phyloP scores from a whole-genome alignment of 116 monocot genomes.

The Zostera marina region DNA sequence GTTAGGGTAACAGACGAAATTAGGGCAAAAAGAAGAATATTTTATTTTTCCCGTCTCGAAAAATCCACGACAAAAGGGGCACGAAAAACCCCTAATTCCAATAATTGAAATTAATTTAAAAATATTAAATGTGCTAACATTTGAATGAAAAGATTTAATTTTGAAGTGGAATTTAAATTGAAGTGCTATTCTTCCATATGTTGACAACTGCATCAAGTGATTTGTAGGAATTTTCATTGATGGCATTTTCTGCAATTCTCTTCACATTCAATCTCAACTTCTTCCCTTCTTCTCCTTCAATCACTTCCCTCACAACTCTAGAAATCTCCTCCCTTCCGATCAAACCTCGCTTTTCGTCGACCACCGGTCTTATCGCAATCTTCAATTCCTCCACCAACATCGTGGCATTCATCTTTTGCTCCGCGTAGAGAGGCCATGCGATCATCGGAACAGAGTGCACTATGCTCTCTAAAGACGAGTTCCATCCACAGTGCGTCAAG shows the following conservation, averaged over 20 bases:
- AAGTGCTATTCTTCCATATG: not conserved
- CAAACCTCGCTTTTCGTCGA: not conserved
- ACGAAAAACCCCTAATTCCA: no score
- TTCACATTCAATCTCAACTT: not conserved
- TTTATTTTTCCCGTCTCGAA: no score
- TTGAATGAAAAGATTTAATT: no score
- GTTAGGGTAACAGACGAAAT: no score
- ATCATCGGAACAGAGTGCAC: conserved; percentile 18
- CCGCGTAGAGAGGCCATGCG: conserved; percentile 16
- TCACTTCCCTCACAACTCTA: conserved; percentile 4
- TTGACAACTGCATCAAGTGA: not conserved
- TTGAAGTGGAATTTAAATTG: no score
- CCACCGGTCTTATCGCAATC: not conserved
- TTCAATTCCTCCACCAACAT: conserved; percentile 5
- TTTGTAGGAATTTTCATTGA: not conserved
- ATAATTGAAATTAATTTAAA: no score
- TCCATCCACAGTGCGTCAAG: conserved; percentile 36
- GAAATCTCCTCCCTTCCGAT: conserved; percentile 6
- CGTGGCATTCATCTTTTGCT: conserved; percentile 9
- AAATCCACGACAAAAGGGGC: no score
- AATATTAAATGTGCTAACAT: no score
- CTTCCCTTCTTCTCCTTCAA: conserved; percentile 12
- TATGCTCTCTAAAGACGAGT: conserved; percentile 24
- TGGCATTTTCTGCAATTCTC: not conserved
- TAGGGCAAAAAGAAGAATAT: no score